Evolutionary conservation across 768 basidiomycete species (phyloP), one percentile per base, ranked within the genome.

Genomic region (Coprinellus micaceus): DNA sequence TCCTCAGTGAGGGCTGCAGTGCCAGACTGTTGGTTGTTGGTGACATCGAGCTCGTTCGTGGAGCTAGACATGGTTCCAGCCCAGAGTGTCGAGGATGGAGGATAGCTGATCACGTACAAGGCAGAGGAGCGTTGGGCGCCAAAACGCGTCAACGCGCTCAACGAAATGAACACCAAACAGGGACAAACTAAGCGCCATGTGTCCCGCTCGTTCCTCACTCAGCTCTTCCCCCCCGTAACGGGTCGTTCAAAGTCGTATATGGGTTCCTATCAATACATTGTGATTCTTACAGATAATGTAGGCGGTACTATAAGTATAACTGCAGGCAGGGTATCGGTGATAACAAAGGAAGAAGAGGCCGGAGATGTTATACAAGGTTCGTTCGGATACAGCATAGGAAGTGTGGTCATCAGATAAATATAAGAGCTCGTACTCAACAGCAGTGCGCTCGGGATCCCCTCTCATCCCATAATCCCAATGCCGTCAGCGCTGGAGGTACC

Each of bases 1-100:
- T 88, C 87, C 72, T 89, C 87, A 46, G 87, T 88, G 52, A 88
- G 80, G 10, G 50, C 40, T 5, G 48, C 48, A n/a, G n/a, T 47
- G 12, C 5, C 28, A 7, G 40, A 36, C 7, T 19, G 6, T 10
- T 29, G 21, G 19, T 46, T n/a, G n/a, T 50, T 50, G 21, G 49
- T 43, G 12, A 29, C 25, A 29, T 19, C 22, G 13, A 40, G 13
- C 19, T 45, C 56, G 17, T 45, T 46, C 36, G 49, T 22, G 26
- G 39, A 25, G 29, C 49, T 36, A 21, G 56, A 43, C 56, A 57
- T 57, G 2, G 24, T 44, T 29, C 26, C 3, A 25, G 21, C n/a
- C 30, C 28, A 19, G 21, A 47, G 26, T 41, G 53, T 45, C 41
- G 39, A 19, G 29, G 25, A 21, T 6, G 26, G 4, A 45, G 36